phyloP scores from a whole-genome alignment of 345 rosid genomes.

The Eucalyptus guilfoylei region DNA sequence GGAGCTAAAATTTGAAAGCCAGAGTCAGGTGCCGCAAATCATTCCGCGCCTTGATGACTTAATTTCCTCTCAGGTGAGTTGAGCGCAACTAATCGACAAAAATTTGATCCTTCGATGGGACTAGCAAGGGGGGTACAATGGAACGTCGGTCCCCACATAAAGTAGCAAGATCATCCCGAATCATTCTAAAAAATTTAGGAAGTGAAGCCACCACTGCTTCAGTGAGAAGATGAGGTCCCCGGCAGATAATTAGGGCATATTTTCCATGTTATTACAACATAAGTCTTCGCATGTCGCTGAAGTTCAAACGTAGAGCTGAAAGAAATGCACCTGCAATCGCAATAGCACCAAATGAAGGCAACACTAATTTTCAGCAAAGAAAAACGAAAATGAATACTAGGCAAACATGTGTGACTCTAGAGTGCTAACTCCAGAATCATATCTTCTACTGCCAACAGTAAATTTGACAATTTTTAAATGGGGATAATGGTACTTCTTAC shows the following conservation, averaged over 20 bases:
- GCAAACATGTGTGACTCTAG: not conserved
- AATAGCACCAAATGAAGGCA: not conserved
- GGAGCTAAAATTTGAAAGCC: not conserved
- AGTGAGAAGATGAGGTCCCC: not conserved
- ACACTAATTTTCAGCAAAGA: not conserved
- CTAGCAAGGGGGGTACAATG: not conserved
- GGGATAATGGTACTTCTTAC: not conserved
- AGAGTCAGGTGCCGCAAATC: not conserved
- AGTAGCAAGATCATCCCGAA: not conserved
- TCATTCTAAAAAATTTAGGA: not conserved
- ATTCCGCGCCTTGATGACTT: not conserved
- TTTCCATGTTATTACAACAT: constrained; percentile 30
- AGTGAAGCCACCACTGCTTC: not conserved
- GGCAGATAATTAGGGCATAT: not conserved
- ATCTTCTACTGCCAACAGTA: not conserved
- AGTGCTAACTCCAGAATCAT: not conserved
- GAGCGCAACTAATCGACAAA: constrained; percentile 1
- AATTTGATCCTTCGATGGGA: not conserved
- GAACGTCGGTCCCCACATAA: not conserved
- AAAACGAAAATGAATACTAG: not conserved
- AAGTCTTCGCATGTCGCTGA: constrained; percentile 68
- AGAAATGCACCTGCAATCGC: constrained; percentile 62
- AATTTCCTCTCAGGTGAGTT: not conserved
- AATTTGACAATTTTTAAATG: not conserved
- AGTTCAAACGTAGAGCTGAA: constrained; percentile 55